Base-by-base conservation (phyloP, 371 early-diverging fungal genomes). In the Mucor sp. region DNA sequence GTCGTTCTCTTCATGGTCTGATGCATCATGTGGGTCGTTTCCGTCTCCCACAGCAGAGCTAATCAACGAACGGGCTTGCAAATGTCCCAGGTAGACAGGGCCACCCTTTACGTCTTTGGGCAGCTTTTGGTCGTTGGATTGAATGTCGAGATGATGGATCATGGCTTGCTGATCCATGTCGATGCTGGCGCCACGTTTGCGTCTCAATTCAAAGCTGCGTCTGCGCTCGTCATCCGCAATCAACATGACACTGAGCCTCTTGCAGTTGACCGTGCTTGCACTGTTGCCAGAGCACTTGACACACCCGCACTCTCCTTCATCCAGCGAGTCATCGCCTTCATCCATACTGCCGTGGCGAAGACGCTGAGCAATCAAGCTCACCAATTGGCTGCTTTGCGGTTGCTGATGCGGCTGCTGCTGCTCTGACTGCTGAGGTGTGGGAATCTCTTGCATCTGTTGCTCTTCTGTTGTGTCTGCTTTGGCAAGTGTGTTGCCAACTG, bases 311-410 rank as follows among this genome's bases (percentile, higher is more conserved):
- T 62, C 32, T 14, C 6, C n/a, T 6, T 65, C 70, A 2, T 61
- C 50, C 9, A 44, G 25, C n/a, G 25, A 8, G 7, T 50, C 43
- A 12, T 63, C 64, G 23, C 50, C 61, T 7, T 80, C 78, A 17
- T 69, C 72, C 0, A 43, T 41, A 28, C 58, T 62, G 35, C 72
- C 67, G 5, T 63, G 58, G 15, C 80, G 62, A 3, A 84, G 58
- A 14, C 78, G 74, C 47, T 78, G 74, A 8, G 80, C 84, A 73
- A 84, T 77, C 12, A 75, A 66, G 30, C 78, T 78, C 4, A 83
- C 73, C 15, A 78, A 57, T 11, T 63, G 74, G 6, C 70, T 68
- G 19, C 68, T 44, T 23, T 57, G 58, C 17, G 58, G 58, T 27
- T 60, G 62, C 4, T 66, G 66, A 19, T 67, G 55, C n/a, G 39